Percentiles rank a stretch among this genome's conserved stretches.
These are phyloP conservation scores for Neocallimastix lanati DNA, from an alignment of 192 early-diverging fungal species.

Conservation along the genomic window DNA sequence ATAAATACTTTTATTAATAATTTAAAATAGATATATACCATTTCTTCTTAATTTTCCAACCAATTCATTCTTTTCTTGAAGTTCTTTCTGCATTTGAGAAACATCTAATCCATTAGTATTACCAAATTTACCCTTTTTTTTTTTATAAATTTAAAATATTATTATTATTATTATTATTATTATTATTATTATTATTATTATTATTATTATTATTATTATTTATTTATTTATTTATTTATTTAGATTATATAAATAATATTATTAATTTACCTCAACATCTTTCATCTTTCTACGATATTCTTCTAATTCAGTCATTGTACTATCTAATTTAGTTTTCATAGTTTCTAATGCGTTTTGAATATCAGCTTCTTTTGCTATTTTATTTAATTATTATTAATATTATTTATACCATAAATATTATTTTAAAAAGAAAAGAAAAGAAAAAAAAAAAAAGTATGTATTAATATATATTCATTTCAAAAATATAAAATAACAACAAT, in stretches of 20 bases:
- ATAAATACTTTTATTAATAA: too few relatives aligned
- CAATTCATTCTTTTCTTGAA: slow-evolving; percentile 48
- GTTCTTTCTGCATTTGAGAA: slow-evolving; percentile 28
- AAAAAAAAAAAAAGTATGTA: not conserved
- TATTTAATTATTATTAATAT: slow-evolving; percentile 20
- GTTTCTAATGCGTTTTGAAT: slow-evolving; percentile 32
- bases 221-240: not conserved
- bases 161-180: too few relatives aligned
- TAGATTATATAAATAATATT: too few relatives aligned
- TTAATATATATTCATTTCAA: too few relatives aligned
- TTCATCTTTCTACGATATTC: slow-evolving; percentile 35
- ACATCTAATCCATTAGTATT: slow-evolving; percentile 5
- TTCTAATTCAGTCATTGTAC: slow-evolving; percentile 9
- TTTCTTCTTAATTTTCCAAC: slow-evolving; percentile 64
- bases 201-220: not conserved
- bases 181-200: too few relatives aligned
- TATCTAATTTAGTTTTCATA: slow-evolving; percentile 22
- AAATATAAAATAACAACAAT: too few relatives aligned
- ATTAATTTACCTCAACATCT: slow-evolving; percentile 37
- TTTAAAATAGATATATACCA: slow-evolving; percentile 8
- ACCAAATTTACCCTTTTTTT: not conserved
- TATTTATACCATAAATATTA: too few relatives aligned
- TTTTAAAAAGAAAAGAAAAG: too few relatives aligned
- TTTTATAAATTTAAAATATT: too few relatives aligned
- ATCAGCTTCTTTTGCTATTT: slow-evolving; percentile 28